Base-by-base conservation (phyloP, 2,329 filamentous ascomycete species). In the Alternaria conjuncta region DNA sequence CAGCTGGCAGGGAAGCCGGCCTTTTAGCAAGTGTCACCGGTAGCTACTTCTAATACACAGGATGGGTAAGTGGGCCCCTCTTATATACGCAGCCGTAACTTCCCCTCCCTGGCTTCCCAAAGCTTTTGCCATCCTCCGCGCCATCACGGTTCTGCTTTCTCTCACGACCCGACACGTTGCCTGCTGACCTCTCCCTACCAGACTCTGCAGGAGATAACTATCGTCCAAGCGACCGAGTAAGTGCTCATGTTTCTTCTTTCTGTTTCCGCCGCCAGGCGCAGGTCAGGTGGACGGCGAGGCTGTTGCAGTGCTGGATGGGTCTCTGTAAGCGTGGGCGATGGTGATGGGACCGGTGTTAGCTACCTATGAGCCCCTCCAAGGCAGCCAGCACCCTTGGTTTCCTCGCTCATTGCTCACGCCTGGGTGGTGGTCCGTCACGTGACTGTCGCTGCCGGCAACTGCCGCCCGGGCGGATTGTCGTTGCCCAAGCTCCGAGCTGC, bases 1-100 rank as follows among this genome's bases (percentile, higher is more conserved):
- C 72, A 78, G 75, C 76, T 77, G 71, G 68, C 67, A 71, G 71
- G 68, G 60, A 68, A 65, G 64, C 68, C 65, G 71, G 64, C 60
- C 69, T 63, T 67, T 61, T 20, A 72, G 67, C 75, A 70, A 66
- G 66, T 72, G 69, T 69, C 65, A 72, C 65, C 65, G 62, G 62
- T 55, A 65, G 56, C 65, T 67, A 57, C 70, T 71, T 70, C 60
- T 70, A 66, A 69, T 72, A 71, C 65, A 73, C 69, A 70, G 61
- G 56, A 74, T 75, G 72, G 72, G 71, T 74, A 74, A 70, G 69
- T 71, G 69, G 30, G 49, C 71, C 65, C 63, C 64, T 61, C 64
- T 55, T 57, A 55, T 65, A 57, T 53, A 41, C 49, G 49, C 44
- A 55, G 60, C 58, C 65, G 61, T 60, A 55, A 58, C 69, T 65